Percentiles rank a stretch among this genome's conserved stretches.
These are phyloP conservation scores for Monosporascus sp. DNA, from an alignment of 2,329 filamentous ascomycete genomes.

Conservation along the genomic window DNA sequence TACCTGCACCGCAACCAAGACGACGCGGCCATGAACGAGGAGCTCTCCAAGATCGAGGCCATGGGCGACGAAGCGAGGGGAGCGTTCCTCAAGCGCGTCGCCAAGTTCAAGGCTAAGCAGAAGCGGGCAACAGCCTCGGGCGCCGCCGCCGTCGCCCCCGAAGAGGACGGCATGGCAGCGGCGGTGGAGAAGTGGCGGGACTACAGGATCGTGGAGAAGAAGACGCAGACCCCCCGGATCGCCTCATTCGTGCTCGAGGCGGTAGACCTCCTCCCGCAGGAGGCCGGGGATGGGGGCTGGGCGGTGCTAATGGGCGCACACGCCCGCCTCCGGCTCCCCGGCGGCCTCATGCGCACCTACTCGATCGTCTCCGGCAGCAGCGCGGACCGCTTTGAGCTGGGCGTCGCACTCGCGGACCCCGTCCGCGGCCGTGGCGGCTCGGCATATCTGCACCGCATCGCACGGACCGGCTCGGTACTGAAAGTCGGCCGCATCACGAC, in stretches of 20 bases:
- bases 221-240: slow-evolving; percentile 43
- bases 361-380: slow-evolving; percentile 49
- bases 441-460: slow-evolving; percentile 46
- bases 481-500: slow-evolving; percentile 45
- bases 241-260: slow-evolving; percentile 48
- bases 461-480: slow-evolving; percentile 43
- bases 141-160: too few species aligned
- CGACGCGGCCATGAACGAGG: slow-evolving; percentile 45
- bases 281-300: slow-evolving; percentile 28
- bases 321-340: slow-evolving; percentile 50
- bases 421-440: slow-evolving; percentile 59
- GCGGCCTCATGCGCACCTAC: slow-evolving; percentile 52
- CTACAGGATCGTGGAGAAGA: slow-evolving; percentile 45
- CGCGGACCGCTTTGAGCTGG: slow-evolving; percentile 47
- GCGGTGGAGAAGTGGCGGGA: slow-evolving; percentile 34
- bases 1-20: slow-evolving; percentile 51
- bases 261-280: slow-evolving; percentile 21
- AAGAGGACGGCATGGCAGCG: slow-evolving; percentile 4
- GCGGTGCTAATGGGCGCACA: slow-evolving; percentile 40
- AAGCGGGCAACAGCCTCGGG: slow-evolving; percentile 14
- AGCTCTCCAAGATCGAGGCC: slow-evolving; percentile 44
- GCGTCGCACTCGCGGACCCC: slow-evolving; percentile 47
- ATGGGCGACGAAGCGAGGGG: slow-evolving; percentile 44
- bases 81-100: slow-evolving; percentile 46
- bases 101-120: slow-evolving; percentile 34